Conservation (phyloP, 108 stramenopile genomes). For the Cyclotella choctawhatcheeana region DNA sequence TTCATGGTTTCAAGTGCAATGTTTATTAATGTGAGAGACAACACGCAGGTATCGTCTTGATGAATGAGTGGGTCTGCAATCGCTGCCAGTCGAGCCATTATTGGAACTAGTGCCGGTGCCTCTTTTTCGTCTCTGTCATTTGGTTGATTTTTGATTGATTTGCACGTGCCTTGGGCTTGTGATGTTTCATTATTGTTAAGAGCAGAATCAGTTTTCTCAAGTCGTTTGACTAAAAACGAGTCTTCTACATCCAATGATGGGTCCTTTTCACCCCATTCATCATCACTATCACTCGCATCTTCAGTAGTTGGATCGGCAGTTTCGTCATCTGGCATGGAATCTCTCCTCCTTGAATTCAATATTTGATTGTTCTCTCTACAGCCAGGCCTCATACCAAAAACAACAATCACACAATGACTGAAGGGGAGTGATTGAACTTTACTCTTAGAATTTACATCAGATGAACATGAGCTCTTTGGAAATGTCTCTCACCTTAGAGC, state of each 20-base stretch:
- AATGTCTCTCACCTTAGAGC: too few relatives aligned
- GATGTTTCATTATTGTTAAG: neutral
- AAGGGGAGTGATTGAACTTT: too few relatives aligned
- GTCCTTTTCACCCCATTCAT: conserved; percentile 52
- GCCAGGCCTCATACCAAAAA: conserved; percentile 58
- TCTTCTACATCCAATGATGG: conserved; percentile 23
- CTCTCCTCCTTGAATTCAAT: neutral
- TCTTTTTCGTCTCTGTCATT: conserved; percentile 21
- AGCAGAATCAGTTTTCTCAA: neutral
- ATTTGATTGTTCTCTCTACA: neutral
- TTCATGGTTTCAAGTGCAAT: conserved; percentile 92
- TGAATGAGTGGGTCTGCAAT: conserved; percentile 86
- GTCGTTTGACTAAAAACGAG: neutral
- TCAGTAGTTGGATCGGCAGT: conserved; percentile 3
- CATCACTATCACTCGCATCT: conserved; percentile 36
- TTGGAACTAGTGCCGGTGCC: conserved; percentile 61
- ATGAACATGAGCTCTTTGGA: too few relatives aligned
- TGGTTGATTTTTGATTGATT: neutral
- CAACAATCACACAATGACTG: conserved; percentile 78
- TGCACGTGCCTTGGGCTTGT: neutral
- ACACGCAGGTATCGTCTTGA: conserved; percentile 67
- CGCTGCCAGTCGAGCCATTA: conserved; percentile 78
- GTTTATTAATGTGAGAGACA: conserved; percentile 89
- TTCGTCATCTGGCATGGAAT: neutral
- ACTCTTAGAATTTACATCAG: too few relatives aligned